Evolutionary conservation across 371 early-diverging fungal genomes (phyloP).

Genomic region (Apophysomyces ossiformis): DNA sequence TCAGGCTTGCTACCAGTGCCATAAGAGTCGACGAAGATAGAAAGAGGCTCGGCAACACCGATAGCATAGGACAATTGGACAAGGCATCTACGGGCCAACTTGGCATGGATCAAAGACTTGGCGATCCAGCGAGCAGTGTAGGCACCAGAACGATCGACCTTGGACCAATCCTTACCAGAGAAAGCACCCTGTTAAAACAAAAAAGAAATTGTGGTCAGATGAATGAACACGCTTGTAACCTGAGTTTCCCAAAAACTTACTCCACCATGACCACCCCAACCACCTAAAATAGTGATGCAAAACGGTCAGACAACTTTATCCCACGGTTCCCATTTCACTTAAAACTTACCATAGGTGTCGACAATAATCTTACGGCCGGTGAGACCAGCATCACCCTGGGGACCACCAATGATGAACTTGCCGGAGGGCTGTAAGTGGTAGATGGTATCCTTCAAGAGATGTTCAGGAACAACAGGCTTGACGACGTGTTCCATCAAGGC

Average conservation of each 20-base stretch:
- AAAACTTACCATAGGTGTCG: slow-evolving; percentile 74
- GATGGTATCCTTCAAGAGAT: slow-evolving; percentile 91
- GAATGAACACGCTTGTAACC: neutral
- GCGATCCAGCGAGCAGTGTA: slow-evolving; percentile 99
- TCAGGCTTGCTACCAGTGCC: slow-evolving; percentile 93
- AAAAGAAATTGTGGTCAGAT: neutral
- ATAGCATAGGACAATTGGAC: slow-evolving; percentile 99
- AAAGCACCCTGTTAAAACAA: slow-evolving; percentile 80
- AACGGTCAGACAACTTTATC: slow-evolving; percentile 33
- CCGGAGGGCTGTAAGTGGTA: slow-evolving; percentile 99
- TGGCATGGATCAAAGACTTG: slow-evolving; percentile 93
- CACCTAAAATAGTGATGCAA: slow-evolving; percentile 65
- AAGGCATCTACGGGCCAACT: slow-evolving; percentile 92
- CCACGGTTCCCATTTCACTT: neutral
- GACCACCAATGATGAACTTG: slow-evolving; percentile 99
- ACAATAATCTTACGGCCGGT: slow-evolving; percentile 99
- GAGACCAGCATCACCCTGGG: slow-evolving; percentile 99
- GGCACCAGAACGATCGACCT: slow-evolving; percentile 99
- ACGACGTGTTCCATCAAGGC: slow-evolving; percentile 94
- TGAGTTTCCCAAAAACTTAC: neutral
- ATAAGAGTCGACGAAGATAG: slow-evolving; percentile 97
- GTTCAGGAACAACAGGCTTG: slow-evolving; percentile 91
- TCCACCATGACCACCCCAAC: slow-evolving; percentile 99
- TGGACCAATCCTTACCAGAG: slow-evolving; percentile 99
- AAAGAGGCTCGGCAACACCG: slow-evolving; percentile 98